Evolutionary conservation across 306 rosid genomes (phyloP), one percentile per base, ranked within the genome.

Genomic region (Acacia crassicarpa): DNA sequence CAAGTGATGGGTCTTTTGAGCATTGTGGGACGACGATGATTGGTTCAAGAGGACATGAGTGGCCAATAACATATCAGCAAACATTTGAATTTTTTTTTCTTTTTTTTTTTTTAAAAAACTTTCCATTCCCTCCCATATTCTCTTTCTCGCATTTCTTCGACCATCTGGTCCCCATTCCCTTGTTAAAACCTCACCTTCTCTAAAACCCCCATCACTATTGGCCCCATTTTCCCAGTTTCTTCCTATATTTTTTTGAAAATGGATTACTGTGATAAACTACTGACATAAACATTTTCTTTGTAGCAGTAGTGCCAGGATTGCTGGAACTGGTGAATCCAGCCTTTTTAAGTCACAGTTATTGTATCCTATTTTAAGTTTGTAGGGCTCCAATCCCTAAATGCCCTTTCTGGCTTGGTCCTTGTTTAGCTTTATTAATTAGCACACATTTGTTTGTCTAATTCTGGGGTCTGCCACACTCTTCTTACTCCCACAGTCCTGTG

Each of bases 311-410:
- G 84, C 78, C 93, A 76, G 89, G 87, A 85, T 86, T 83, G 93
- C 90, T 86, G 94, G 95, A 92, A 88, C 84, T 77, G 87, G 83
- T 77, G 87, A 86, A 79, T 66, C 85, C 86, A 71, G 83, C 80
- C 89, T 87, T 86, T 87, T 86, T 85, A 75, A 81, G 85, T 71
- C 45, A 72, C 68, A 38, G 78, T 49, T 61, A 75, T 74, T 82
- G 32, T 76, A 84, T 72, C 25, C 35, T 78, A 38, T 40, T 67
- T 72, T 61, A 9, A 70, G 62, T 9, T n/a, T 56, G 32, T 19
- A 8, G 83, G 75, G 71, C 76, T 81, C 54, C 86, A 88, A 95
- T 90, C 97, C 99, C 99, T 84, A 92, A 88, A 91, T 88, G 79
- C 82, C 86, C 89, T 79, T 90, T 89, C 86, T 89, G 90, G 85